A percentile compares a stretch with the other conserved stretches of the same genome.
phyloP scores from a whole-genome alignment of 164 flowering plant species.

The Vitis rupestris region DNA sequence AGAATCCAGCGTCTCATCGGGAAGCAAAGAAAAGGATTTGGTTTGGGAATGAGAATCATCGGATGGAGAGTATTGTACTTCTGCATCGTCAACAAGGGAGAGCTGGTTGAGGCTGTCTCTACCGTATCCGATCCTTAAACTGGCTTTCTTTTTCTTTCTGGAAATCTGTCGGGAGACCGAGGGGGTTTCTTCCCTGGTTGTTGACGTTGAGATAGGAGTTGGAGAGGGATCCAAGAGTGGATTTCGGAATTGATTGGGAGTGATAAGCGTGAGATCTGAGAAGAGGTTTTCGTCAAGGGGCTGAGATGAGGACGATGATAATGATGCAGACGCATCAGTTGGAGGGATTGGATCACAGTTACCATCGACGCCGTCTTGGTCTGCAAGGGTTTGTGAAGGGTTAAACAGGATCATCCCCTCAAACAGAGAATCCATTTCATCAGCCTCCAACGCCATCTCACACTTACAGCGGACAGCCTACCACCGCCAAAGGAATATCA shows the following conservation, averaged over 20 bases:
- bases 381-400: constrained; percentile 29
- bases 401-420: constrained; percentile 73
- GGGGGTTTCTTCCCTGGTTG: neutral
- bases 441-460: constrained; percentile 19
- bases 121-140: constrained; percentile 68
- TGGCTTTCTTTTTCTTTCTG: constrained; percentile 59
- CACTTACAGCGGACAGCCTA: neutral
- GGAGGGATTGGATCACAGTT: constrained; percentile 1
- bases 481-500: neutral
- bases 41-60: neutral
- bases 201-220: neutral
- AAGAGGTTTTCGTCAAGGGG: constrained; percentile 81
- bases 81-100: neutral
- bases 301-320: constrained; percentile 5
- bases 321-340: neutral
- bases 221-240: neutral
- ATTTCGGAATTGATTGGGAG: constrained; percentile 19
- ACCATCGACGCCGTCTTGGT: neutral
- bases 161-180: constrained; percentile 32
- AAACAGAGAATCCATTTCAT: constrained; percentile 65
- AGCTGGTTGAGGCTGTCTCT: constrained; percentile 24
- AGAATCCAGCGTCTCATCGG: no score
- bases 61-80: neutral
- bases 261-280: constrained; percentile 65
- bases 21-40: neutral